Conservation (phyloP, 2,329 filamentous ascomycete species). For the Colletotrichum sublineola region DNA sequence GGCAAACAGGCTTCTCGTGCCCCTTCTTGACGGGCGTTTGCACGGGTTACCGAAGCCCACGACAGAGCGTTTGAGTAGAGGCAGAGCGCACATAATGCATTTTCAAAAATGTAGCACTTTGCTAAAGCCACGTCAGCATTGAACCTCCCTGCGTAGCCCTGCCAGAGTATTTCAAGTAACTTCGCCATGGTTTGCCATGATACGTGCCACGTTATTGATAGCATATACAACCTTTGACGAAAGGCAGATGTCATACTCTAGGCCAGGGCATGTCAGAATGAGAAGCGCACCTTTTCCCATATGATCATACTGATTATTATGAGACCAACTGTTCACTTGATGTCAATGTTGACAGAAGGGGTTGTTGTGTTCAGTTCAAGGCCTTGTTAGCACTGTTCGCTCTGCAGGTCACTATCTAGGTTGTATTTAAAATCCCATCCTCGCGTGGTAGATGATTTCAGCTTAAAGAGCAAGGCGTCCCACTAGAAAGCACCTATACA, state of each 20-base stretch:
- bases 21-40: not conserved
- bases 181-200: not conserved
- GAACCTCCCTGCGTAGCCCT: not conserved
- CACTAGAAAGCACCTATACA: not conserved
- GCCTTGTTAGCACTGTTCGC: not conserved
- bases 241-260: not conserved
- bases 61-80: too few species aligned
- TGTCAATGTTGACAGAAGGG: not conserved
- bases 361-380: not conserved
- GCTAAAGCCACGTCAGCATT: not conserved
- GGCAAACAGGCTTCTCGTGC: not conserved
- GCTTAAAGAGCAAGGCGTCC: not conserved
- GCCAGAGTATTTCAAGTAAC: not conserved
- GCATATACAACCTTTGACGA: not conserved
- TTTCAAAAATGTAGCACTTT: not conserved
- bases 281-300: not conserved
- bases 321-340: not conserved
- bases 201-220: not conserved
- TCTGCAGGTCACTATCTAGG: not conserved
- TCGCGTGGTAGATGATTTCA: too few species aligned
- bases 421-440: not conserved
- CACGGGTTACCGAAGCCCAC: not conserved
- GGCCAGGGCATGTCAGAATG: not conserved
- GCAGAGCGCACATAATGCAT: not conserved
- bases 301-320: not conserved